Evolutionary conservation across 176 grass and related monocot species (phyloP).

Genomic region (Pharus latifolius): DNA sequence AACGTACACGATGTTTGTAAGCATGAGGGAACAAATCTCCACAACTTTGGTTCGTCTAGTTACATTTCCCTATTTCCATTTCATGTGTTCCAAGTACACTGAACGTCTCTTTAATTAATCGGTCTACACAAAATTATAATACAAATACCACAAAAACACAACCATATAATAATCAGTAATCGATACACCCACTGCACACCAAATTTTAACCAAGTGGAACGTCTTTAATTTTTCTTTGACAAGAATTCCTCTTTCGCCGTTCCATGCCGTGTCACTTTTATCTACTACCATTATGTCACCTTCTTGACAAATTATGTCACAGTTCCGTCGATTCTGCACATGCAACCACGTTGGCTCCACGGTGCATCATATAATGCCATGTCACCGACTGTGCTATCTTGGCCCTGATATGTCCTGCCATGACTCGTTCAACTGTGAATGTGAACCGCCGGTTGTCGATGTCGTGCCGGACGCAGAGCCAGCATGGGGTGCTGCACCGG

Average conservation of each 20-base stretch:
- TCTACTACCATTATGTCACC: not conserved
- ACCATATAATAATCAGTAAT: not conserved
- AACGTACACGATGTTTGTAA: no score
- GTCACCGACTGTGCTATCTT: conserved; percentile 20
- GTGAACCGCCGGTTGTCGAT: conserved; percentile 11
- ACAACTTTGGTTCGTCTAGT: no score
- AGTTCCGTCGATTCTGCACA: not conserved
- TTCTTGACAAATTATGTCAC: not conserved
- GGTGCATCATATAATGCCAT: not conserved
- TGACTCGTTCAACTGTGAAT: conserved; percentile 9
- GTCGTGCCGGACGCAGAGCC: not conserved
- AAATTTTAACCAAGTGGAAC: not conserved
- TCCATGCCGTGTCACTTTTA: not conserved
- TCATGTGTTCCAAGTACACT: no score
- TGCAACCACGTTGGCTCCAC: not conserved
- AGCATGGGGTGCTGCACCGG: not conserved
- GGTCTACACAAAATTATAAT: no score
- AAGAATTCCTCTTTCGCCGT: not conserved
- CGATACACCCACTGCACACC: not conserved
- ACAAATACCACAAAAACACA: not conserved
- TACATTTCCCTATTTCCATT: no score
- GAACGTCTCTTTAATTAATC: no score
- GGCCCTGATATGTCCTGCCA: conserved; percentile 29
- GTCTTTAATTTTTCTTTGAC: not conserved
- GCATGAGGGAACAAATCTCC: no score